Percentiles rank a stretch among this genome's conserved stretches.
Evolutionary conservation across 176 grass and related monocot species (phyloP).

Genomic region (Musa acuminata): DNA sequence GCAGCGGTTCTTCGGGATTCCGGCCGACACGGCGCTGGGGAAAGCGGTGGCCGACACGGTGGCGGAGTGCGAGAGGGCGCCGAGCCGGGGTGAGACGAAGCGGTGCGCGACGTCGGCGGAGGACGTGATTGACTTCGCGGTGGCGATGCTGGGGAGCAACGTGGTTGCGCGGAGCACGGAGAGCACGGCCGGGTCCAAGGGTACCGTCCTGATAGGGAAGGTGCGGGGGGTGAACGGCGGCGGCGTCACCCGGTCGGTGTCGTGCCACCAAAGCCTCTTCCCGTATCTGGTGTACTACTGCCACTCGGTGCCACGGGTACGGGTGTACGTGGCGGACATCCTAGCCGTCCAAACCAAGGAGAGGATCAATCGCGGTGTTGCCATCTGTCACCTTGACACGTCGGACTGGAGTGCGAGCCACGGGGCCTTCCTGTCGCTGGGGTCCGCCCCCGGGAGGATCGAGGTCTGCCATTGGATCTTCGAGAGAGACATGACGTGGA

Average conservation of each 20-base stretch:
- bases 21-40: not conserved
- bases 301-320: not conserved
- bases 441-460: constrained; percentile 3
- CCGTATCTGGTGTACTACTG: constrained; percentile 10
- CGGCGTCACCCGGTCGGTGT: not conserved
- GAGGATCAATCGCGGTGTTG: not conserved
- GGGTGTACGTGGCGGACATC: constrained; percentile 8
- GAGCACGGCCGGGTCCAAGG: not conserved
- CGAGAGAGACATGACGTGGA: constrained; percentile 9
- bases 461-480: constrained; percentile 20
- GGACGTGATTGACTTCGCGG: constrained; percentile 16
- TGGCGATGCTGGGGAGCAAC: constrained; percentile 4
- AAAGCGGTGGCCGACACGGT: constrained; percentile 13
- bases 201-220: not conserved
- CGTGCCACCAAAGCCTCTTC: constrained; percentile 14
- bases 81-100: constrained; percentile 18
- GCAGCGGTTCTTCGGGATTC: not conserved
- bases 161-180: constrained; percentile 6
- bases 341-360: constrained; percentile 2
- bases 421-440: not conserved
- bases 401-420: not conserved
- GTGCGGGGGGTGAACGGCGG: constrained; percentile 4
- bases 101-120: constrained; percentile 9
- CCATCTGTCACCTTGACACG: constrained; percentile 16
- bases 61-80: not conserved